Evolutionary conservation across 768 basidiomycete genomes (phyloP).

Genomic region (Cystoderma amianthinum): DNA sequence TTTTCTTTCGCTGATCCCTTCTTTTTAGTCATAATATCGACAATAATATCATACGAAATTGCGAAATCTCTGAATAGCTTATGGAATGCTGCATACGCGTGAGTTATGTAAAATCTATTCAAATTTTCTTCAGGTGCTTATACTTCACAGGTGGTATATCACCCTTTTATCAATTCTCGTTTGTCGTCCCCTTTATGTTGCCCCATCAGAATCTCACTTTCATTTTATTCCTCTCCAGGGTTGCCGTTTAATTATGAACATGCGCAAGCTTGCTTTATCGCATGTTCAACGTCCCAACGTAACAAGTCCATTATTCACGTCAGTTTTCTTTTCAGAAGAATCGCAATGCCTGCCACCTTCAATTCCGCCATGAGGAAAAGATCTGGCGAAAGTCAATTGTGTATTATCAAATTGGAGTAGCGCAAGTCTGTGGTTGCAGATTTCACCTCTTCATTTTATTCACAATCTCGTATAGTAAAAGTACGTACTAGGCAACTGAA

Average conservation of each 20-base stretch:
- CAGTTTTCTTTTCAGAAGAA: not conserved
- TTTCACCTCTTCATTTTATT: too few relatives aligned
- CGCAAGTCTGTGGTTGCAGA: too few relatives aligned
- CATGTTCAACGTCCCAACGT: not conserved
- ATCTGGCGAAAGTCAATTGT: too few relatives aligned
- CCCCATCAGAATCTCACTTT: not conserved
- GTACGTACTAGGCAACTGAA: too few relatives aligned
- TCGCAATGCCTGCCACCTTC: too few relatives aligned
- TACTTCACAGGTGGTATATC: constrained; percentile 9
- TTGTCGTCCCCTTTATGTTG: not conserved
- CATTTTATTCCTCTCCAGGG: constrained; percentile 4
- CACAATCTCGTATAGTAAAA: too few relatives aligned
- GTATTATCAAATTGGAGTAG: too few relatives aligned
- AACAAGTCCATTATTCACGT: not conserved
- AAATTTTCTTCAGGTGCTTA: not conserved
- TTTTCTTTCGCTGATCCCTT: not conserved
- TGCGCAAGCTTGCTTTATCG: constrained; percentile 1
- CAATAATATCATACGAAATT: constrained; percentile 7
- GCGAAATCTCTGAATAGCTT: constrained; percentile 1
- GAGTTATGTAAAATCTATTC: not conserved
- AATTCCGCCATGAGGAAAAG: too few relatives aligned
- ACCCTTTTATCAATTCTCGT: constrained; percentile 8
- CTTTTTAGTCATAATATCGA: constrained; percentile 5
- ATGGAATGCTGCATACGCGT: constrained; percentile 9
- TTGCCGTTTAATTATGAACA: constrained; percentile 9